phyloP scores from a whole-genome alignment of 305 asterid genomes.

The Petunia hybrid region DNA sequence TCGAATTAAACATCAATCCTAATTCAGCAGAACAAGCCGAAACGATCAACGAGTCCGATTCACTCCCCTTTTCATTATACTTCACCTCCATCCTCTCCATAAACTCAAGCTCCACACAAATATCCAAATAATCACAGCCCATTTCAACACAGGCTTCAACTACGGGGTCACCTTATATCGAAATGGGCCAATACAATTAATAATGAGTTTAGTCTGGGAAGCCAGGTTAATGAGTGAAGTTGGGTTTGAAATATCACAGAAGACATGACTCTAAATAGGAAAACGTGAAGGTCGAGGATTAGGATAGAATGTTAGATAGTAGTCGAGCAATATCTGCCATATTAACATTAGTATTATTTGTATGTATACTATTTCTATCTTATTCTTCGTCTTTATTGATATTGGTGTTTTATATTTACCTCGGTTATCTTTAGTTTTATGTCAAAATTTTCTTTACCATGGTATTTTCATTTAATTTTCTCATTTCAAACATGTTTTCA shows the following conservation, averaged over 20 bases:
- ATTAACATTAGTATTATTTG: no score
- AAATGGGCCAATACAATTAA: constrained; percentile 93
- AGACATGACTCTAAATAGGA: no score
- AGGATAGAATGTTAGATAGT: no score
- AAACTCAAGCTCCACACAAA: constrained; percentile 87
- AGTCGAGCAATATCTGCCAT: no score
- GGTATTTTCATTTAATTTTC: no score
- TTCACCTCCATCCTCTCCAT: constrained; percentile 81
- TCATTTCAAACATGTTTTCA: no score
- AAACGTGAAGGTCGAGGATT: no score
- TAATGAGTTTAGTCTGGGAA: constrained; percentile 59
- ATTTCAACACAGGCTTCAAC: constrained; percentile 78
- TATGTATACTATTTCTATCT: no score
- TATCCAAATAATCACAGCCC: constrained; percentile 90
- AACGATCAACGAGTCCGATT: constrained; percentile 65
- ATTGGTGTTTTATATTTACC: no score
- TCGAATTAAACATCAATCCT: constrained; percentile 67
- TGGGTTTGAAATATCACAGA: constrained; percentile 31
- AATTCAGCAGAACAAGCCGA: constrained; percentile 96
- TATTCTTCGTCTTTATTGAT: no score
- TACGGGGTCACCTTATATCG: constrained; percentile 79
- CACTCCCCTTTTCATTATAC: constrained; percentile 69
- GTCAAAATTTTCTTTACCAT: no score
- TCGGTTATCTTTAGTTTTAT: no score
- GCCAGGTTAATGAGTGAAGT: constrained; percentile 64